Conservation (phyloP, 257 asterid species). For the Datura wrightii region DNA sequence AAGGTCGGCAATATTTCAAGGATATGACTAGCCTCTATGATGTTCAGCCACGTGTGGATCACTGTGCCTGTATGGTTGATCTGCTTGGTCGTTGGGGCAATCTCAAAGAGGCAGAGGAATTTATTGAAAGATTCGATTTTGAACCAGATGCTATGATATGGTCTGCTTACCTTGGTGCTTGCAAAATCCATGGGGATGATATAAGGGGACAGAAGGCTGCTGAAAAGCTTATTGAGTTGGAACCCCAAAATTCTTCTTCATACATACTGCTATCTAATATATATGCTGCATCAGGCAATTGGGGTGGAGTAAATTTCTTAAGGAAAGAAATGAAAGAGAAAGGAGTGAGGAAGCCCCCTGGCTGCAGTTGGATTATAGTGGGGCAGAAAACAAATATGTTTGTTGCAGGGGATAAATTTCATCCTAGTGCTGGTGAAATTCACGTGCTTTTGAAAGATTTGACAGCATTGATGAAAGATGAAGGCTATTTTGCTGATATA, state of each 20-base stretch:
- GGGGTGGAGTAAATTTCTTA: conserved; percentile 70
- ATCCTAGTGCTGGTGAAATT: conserved; percentile 43
- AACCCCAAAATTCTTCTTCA: conserved; percentile 70
- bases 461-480: conserved; percentile 44
- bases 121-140: conserved; percentile 57
- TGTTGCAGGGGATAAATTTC: conserved; percentile 50
- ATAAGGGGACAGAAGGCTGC: conserved; percentile 75
- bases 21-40: conserved; percentile 56
- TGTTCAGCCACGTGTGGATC: conserved; percentile 71
- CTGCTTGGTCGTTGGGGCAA: conserved; percentile 89
- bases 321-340: conserved; percentile 71
- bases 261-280: conserved; percentile 82
- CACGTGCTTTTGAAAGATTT: conserved; percentile 40
- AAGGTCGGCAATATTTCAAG: conserved; percentile 68
- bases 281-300: conserved; percentile 80
- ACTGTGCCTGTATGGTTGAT: conserved; percentile 91
- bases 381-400: conserved; percentile 41
- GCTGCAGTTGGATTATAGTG: conserved; percentile 66
- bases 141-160: conserved; percentile 82
- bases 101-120: conserved; percentile 76
- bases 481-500: conserved; percentile 34
- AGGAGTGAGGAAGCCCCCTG: conserved; percentile 71
- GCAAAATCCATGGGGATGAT: conserved; percentile 91
- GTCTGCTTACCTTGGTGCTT: conserved; percentile 80
- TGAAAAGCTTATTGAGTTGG: conserved; percentile 74